Conservation (phyloP, 306 rosid species). For the Pyrus pyrifolia region DNA sequence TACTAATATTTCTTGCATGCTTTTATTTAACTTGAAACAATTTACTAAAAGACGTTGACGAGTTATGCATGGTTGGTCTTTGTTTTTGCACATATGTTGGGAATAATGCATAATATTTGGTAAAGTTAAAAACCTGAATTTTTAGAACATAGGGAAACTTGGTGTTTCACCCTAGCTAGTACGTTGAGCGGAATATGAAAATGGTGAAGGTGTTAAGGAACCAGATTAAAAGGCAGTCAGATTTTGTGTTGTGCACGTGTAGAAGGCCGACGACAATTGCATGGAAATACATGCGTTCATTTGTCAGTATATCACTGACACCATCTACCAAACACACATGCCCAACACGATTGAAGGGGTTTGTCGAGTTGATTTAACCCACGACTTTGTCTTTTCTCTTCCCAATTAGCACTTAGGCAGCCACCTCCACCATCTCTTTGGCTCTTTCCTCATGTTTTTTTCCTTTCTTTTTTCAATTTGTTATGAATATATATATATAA, state of each 20-base stretch:
- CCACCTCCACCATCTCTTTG: neutral
- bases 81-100: neutral
- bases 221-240: neutral
- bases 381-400: constrained; percentile 42
- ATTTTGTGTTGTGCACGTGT: constrained; percentile 47
- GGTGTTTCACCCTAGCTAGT: neutral
- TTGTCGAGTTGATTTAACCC: constrained; percentile 66
- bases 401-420: neutral
- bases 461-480: neutral
- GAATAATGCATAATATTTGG: neutral
- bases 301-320: constrained; percentile 76
- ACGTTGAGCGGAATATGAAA: neutral
- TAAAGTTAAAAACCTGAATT: neutral
- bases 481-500: too few species aligned
- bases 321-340: constrained; percentile 60
- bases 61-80: neutral
- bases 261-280: constrained; percentile 54
- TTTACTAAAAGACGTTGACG: neutral
- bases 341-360: constrained; percentile 55
- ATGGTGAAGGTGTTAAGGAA: neutral
- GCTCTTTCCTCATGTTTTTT: neutral
- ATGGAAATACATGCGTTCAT: constrained; percentile 68
- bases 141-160: neutral
- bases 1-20: neutral
- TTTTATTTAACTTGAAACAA: neutral